Evolutionary conservation across 169 alveolate species (phyloP).

Genomic region (Cytauxzoon felis): DNA sequence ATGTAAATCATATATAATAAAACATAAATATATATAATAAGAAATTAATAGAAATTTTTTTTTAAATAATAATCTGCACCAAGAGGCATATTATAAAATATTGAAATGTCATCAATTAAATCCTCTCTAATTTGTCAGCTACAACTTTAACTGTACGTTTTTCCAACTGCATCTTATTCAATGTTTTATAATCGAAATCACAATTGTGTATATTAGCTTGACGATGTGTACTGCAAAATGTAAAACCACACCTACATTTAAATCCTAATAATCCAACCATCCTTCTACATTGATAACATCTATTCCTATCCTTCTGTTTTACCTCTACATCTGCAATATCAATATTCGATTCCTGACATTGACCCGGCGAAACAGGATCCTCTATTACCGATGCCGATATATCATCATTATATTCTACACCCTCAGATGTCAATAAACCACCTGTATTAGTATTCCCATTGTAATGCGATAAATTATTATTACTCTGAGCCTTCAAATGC

Average conservation of each 20-base stretch:
- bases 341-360: background rate
- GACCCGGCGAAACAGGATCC: background rate
- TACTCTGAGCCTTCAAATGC: conserved; percentile 65
- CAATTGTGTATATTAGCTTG: conserved; percentile 90
- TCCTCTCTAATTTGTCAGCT: conserved; percentile 86
- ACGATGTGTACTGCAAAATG: conserved; percentile 89
- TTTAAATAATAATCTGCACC: background rate
- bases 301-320: conserved; percentile 48
- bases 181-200: conserved; percentile 84
- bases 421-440: conserved; percentile 1
- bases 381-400: background rate
- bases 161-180: conserved; percentile 81
- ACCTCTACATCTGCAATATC: background rate
- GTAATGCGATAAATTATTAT: conserved; percentile 14
- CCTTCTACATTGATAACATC: conserved; percentile 86
- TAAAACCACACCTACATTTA: conserved; percentile 86
- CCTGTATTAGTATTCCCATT: conserved; percentile 5
- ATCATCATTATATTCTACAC: conserved; percentile 1
- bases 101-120: conserved; percentile 54
- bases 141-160: conserved; percentile 83
- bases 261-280: conserved; percentile 89
- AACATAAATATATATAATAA: too few species aligned
- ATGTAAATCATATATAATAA: too few species aligned
- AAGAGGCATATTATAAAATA: background rate
- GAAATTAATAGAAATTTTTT: too few species aligned